Evolutionary conservation across 2,329 filamentous ascomycete genomes (phyloP), one percentile per base, ranked within the genome.

Genomic region (Epicoccum sorghinum): DNA sequence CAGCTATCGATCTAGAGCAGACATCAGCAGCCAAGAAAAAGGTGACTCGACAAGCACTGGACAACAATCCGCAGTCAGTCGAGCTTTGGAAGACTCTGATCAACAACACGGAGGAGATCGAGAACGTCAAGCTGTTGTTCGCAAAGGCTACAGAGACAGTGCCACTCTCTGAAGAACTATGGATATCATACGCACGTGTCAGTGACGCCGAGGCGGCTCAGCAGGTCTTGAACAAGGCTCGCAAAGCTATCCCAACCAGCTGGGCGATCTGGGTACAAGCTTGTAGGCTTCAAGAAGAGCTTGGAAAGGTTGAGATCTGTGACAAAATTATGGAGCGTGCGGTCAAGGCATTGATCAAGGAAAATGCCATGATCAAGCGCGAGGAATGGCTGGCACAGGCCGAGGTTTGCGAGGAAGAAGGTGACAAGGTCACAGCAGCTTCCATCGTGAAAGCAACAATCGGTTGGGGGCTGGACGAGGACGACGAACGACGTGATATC

Each of bases 21-120:
- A 89, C 96, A 42, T 79, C 86, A 1, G 85, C 88, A 55, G 90
- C 91, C 9, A 96, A 96, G 77, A 98, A 98, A 78, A 88, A 92
- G 69, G 95, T 99, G 7, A 86, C 97, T 30, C 86, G 93, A 50
- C 90, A 96, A 70, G 96, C 95, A 0, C 82, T 99, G 39, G 91
- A 98, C 66, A 89, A 96, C 68, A 90, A 97, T 36, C 93, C 93
- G 0, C 91, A 96, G 69, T 98, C 93, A 0, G 95, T 98, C 42
- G 89, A 90, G 37, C 83, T 99, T n/a, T 99, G 95, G 95, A 99
- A 98, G 72, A 92, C 96, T 71, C 89, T 93, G 4, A 93, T 99
- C 59, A 98, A 98, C 65, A 79, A 98, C 50, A 95, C 98, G 70
- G 93, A 97, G 68, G 89, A 96, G 64, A 85, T 89, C 0, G 89